These are phyloP conservation scores for Penicillium expansum DNA, from an alignment of 2,329 filamentous ascomycete species.

Conservation along the genomic window DNA sequence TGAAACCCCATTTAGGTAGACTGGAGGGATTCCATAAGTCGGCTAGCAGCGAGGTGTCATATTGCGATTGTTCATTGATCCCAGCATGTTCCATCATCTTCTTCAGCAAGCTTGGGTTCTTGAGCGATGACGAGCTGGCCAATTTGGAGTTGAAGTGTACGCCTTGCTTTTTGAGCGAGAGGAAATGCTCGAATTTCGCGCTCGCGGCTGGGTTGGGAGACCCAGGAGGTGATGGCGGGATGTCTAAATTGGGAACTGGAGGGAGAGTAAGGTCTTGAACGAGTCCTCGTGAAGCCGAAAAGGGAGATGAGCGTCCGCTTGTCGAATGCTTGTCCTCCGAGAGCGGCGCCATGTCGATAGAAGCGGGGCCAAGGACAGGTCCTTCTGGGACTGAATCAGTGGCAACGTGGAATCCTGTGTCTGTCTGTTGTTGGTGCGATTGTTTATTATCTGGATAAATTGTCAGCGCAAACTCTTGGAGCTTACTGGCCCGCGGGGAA, in stretches of 20 bases:
- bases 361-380: slow-evolving; percentile 39
- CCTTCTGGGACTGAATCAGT: slow-evolving; percentile 21
- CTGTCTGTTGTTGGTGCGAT: background rate
- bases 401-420: background rate
- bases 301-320: slow-evolving; percentile 44
- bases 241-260: slow-evolving; percentile 45
- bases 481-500: background rate
- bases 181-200: slow-evolving; percentile 59
- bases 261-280: slow-evolving; percentile 58
- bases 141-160: slow-evolving; percentile 64
- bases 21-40: slow-evolving; percentile 41
- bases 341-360: slow-evolving; percentile 23
- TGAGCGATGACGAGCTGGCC: slow-evolving; percentile 55
- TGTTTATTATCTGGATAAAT: slow-evolving; percentile 2
- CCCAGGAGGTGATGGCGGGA: slow-evolving; percentile 48
- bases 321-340: slow-evolving; percentile 11
- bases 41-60: slow-evolving; percentile 49
- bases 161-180: slow-evolving; percentile 60
- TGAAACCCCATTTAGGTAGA: slow-evolving; percentile 46
- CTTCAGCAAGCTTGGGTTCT: slow-evolving; percentile 57
- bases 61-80: slow-evolving; percentile 53
- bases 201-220: slow-evolving; percentile 46
- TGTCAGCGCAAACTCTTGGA: background rate
- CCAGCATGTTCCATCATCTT: slow-evolving; percentile 60
- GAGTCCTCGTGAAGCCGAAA: slow-evolving; percentile 48